Evolutionary conservation across 2,329 filamentous ascomycete genomes (phyloP).

Genomic region (Claviceps paspali): DNA sequence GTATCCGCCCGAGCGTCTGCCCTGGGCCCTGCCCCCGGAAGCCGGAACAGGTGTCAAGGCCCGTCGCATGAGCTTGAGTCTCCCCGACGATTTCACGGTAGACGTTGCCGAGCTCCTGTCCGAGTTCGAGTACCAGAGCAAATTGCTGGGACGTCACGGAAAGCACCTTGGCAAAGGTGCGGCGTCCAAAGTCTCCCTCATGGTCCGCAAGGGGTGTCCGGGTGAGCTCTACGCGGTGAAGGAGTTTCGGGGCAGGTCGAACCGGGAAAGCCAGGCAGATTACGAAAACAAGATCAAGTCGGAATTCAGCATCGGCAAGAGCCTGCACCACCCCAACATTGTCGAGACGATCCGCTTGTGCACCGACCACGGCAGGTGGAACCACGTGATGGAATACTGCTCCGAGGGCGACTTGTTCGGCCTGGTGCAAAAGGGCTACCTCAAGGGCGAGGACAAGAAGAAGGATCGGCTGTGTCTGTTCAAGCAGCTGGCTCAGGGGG

Average conservation of each 20-base stretch:
- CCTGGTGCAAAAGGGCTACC: constrained; percentile 56
- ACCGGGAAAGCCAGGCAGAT: constrained; percentile 53
- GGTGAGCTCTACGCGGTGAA: constrained; percentile 70
- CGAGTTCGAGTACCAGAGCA: constrained; percentile 53
- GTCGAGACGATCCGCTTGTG: constrained; percentile 68
- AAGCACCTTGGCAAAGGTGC: constrained; percentile 70
- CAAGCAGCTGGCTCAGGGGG: constrained; percentile 73
- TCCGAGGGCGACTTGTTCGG: constrained; percentile 65
- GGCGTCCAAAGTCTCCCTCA: constrained; percentile 68
- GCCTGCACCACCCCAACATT: constrained; percentile 73
- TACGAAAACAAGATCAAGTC: constrained; percentile 85
- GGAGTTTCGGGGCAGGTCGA: constrained; percentile 63
- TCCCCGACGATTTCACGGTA: constrained; percentile 60
- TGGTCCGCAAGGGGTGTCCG: constrained; percentile 52
- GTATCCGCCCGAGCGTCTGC: constrained; percentile 27
- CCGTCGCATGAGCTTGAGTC: constrained; percentile 57
- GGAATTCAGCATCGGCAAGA: constrained; percentile 78
- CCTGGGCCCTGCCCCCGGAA: constrained; percentile 48
- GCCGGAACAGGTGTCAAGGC: constrained; percentile 64
- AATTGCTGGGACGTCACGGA: constrained; percentile 55
- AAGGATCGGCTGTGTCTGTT: constrained; percentile 69
- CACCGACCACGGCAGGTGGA: constrained; percentile 61
- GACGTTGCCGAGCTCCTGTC: constrained; percentile 52
- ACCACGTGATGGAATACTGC: constrained; percentile 90
- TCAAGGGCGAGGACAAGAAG: constrained; percentile 46